phyloP scores from a whole-genome alignment of 371 early-diverging fungal species.

The Catenaria anguillulae region DNA sequence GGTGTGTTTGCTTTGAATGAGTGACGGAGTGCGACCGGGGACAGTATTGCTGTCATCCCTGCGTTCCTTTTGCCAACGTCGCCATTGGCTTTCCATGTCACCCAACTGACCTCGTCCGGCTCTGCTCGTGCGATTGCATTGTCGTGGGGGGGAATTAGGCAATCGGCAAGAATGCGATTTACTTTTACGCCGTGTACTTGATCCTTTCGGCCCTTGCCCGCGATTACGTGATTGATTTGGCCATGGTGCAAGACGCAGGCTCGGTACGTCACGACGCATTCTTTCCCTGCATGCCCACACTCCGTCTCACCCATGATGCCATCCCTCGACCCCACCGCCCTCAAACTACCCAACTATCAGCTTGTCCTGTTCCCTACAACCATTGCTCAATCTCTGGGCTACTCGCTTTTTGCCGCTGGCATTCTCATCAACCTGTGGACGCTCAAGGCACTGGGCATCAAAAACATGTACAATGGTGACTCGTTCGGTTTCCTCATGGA shows the following conservation, averaged over 20 bases:
- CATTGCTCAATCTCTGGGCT: constrained; percentile 17
- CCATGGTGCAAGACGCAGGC: constrained; percentile 18
- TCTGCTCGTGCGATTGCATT: not conserved
- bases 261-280: constrained; percentile 12
- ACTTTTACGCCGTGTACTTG: constrained; percentile 30
- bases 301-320: too few relatives aligned
- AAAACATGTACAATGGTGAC: constrained; percentile 39
- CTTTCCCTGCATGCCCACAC: not conserved
- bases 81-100: too few relatives aligned
- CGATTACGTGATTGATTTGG: constrained; percentile 27
- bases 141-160: constrained; percentile 5
- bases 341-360: too few relatives aligned
- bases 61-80: too few relatives aligned
- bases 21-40: too few relatives aligned
- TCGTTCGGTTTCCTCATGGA: constrained; percentile 22
- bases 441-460: constrained; percentile 30
- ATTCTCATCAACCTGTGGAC: constrained; percentile 31
- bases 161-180: constrained; percentile 25
- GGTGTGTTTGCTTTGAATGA: too few relatives aligned
- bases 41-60: too few relatives aligned
- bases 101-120: too few relatives aligned
- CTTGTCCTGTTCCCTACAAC: constrained; percentile 14
- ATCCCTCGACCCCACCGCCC: too few relatives aligned
- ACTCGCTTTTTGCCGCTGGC: constrained; percentile 19
- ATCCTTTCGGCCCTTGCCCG: constrained; percentile 27